Percentiles rank a stretch among this genome's conserved stretches.
Evolutionary conservation across 75 land plant species (phyloP).

Genomic region (Adiantum capillusveneris): DNA sequence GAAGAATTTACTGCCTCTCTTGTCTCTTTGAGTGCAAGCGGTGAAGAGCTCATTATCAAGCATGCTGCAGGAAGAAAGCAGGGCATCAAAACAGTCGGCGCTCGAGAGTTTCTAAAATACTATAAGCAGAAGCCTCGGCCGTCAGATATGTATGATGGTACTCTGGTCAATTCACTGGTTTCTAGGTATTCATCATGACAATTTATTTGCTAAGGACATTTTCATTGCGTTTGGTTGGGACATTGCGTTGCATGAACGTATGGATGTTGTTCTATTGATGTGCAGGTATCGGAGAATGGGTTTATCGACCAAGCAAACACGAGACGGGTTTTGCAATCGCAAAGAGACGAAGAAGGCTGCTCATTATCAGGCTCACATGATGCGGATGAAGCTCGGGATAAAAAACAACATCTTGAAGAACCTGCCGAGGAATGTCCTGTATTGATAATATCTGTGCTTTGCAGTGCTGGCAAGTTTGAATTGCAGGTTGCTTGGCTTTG

Average conservation of each 20-base stretch:
- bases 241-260: too few species aligned
- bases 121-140: constrained; percentile 85
- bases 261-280: background rate
- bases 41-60: constrained; percentile 62
- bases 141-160: constrained; percentile 29
- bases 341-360: constrained; percentile 62
- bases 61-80: constrained; percentile 17
- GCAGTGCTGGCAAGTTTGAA: too few species aligned
- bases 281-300: constrained; percentile 88
- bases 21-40: constrained; percentile 50
- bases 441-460: too few species aligned
- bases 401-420: constrained; percentile 81
- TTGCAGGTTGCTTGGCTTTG: too few species aligned
- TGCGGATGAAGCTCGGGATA: constrained; percentile 78
- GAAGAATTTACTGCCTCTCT: constrained; percentile 27
- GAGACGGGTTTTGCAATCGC: constrained; percentile 35
- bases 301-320: constrained; percentile 65
- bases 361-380: constrained; percentile 47
- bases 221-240: background rate
- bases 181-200: constrained; percentile 39
- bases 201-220: background rate
- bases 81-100: constrained; percentile 51
- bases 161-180: constrained; percentile 58
- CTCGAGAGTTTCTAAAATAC: constrained; percentile 70
- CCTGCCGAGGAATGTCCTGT: constrained; percentile 79